phyloP scores from a whole-genome alignment of 2,329 filamentous ascomycete species.

The Calonectria honghensis region DNA sequence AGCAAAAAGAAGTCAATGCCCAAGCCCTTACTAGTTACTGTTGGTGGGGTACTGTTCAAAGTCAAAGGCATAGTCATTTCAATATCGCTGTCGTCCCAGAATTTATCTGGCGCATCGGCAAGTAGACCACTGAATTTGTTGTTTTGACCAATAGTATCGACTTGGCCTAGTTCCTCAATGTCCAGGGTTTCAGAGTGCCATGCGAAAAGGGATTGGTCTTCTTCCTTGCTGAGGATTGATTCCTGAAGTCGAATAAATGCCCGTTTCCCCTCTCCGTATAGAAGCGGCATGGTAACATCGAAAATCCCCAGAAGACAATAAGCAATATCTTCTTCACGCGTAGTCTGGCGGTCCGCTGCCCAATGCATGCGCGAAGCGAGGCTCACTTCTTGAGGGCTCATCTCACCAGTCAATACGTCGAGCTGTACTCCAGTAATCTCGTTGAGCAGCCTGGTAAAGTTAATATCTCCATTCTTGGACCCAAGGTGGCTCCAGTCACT shows the following conservation, averaged over 20 bases:
- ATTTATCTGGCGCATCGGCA: conserved; percentile 21
- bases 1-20: conserved; percentile 22
- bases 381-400: conserved; percentile 21
- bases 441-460: conserved; percentile 9
- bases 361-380: conserved; percentile 38
- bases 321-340: conserved; percentile 32
- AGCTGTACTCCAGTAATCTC: conserved; percentile 34
- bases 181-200: conserved; percentile 22
- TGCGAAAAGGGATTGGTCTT: conserved; percentile 28
- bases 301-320: conserved; percentile 36
- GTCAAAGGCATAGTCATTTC: conserved; percentile 30
- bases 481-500: conserved; percentile 35
- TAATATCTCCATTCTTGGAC: conserved; percentile 29
- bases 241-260: conserved; percentile 35
- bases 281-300: conserved; percentile 28
- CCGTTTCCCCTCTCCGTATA: conserved; percentile 30
- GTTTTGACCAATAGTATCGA: background rate
- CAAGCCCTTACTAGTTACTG: conserved; percentile 24
- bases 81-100: conserved; percentile 30
- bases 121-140: conserved; percentile 6
- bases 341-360: conserved; percentile 33
- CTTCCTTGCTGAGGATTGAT: conserved; percentile 25
- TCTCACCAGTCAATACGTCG: conserved; percentile 11
- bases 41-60: conserved; percentile 8
- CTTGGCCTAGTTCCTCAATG: background rate